Conservation (phyloP, 2,329 filamentous ascomycete genomes). For the Rachicladosporium sp. region DNA sequence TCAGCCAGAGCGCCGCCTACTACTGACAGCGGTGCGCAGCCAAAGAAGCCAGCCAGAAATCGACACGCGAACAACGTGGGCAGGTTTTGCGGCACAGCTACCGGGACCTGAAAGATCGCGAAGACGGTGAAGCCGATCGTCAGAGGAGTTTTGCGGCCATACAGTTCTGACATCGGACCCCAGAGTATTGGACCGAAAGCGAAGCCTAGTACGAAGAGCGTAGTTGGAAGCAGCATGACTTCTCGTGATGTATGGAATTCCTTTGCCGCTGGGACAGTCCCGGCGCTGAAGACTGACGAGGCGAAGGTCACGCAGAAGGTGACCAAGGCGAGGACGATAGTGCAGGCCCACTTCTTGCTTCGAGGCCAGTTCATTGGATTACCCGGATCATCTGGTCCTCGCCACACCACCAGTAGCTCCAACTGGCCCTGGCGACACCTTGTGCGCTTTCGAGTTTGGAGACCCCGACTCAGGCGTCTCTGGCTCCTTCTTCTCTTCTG, state of each 20-base stretch:
- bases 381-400: slow-evolving; percentile 59
- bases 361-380: slow-evolving; percentile 59
- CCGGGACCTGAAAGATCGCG: slow-evolving; percentile 18
- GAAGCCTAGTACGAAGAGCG: slow-evolving; percentile 33
- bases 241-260: slow-evolving; percentile 25
- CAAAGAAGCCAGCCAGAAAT: slow-evolving; percentile 24
- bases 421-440: too few relatives aligned
- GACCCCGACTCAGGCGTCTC: too few relatives aligned
- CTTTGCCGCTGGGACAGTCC: slow-evolving; percentile 26
- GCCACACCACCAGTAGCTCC: slow-evolving; percentile 49
- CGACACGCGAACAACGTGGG: slow-evolving; percentile 29
- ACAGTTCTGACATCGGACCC: slow-evolving; percentile 12
- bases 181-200: slow-evolving; percentile 29
- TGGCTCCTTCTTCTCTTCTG: too few relatives aligned
- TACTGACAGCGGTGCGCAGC: slow-evolving; percentile 8
- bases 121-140: slow-evolving; percentile 3
- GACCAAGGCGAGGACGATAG: slow-evolving; percentile 28
- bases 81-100: slow-evolving; percentile 27
- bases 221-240: slow-evolving; percentile 29
- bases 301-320: slow-evolving; percentile 38
- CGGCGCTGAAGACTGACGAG: slow-evolving; percentile 34
- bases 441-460: too few relatives aligned
- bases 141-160: slow-evolving; percentile 8
- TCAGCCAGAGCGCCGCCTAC: slow-evolving; percentile 13
- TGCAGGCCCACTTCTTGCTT: slow-evolving; percentile 45